These are phyloP conservation scores for Ceriops tagal DNA, from an alignment of 345 rosid genomes.

Conservation along the genomic window DNA sequence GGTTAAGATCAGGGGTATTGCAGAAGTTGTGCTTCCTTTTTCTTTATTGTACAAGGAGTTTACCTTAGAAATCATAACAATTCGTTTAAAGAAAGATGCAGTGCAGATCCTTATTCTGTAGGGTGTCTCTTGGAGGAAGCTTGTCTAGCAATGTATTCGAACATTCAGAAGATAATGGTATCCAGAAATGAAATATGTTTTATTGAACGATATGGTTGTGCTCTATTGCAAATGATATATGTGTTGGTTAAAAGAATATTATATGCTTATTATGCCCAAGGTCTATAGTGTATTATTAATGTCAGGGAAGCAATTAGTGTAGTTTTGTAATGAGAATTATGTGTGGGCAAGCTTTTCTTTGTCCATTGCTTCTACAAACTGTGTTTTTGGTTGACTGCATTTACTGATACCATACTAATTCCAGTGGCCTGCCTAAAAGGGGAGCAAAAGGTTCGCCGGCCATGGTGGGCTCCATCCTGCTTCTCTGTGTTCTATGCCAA, in stretches of 20 bases:
- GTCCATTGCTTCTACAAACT: neutral
- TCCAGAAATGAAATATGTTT: too few species aligned
- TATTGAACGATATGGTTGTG: neutral
- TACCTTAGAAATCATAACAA: too few species aligned
- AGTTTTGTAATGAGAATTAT: neutral
- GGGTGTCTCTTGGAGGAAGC: neutral
- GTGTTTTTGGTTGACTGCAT: neutral
- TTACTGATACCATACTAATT: constrained; percentile 15
- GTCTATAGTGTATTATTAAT: neutral
- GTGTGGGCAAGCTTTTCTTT: too few species aligned
- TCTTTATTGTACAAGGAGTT: too few species aligned
- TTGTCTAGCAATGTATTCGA: neutral
- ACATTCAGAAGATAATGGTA: too few species aligned
- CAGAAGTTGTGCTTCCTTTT: too few species aligned
- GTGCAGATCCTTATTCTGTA: neutral
- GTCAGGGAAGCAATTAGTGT: neutral
- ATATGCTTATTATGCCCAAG: too few species aligned
- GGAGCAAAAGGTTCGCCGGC: constrained; percentile 86
- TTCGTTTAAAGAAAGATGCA: neutral
- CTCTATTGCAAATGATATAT: neutral
- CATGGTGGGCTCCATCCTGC: constrained; percentile 99
- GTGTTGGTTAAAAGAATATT: neutral
- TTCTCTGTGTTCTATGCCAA: constrained; percentile 73
- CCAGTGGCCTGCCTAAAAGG: constrained; percentile 98
- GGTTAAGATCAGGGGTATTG: too few species aligned